Base-by-base conservation (phyloP, 192 early-diverging fungal species). In the Umbelopsis sp. region DNA sequence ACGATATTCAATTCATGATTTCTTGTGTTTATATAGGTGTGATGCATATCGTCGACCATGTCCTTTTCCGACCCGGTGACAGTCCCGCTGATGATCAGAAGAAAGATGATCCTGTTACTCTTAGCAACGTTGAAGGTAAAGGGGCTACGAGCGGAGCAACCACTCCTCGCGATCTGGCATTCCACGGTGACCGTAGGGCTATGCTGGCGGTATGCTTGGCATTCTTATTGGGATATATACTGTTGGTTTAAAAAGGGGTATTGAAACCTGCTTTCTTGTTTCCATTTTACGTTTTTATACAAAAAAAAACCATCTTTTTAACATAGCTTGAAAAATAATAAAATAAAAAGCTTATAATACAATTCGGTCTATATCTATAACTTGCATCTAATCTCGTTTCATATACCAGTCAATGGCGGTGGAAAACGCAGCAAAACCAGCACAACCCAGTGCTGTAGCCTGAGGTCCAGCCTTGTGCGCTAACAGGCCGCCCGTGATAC, bases 361-460 rank as follows among this genome's bases (percentile, higher is more conserved):
- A 61, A 30, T 41, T 61, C 55, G 16, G 55, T 61, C 55, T 61
- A 61, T 61, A 61, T 61, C 55, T 61, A 61, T 61, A 18, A 35
- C 21, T 5, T 25, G 22, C 22, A 61, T 16, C 55, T 70, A 80
- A 61, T 82, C 71, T 79, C 87, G 74, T 77, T 87, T 84, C 90
- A 96, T 92, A 75, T 91, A 96, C 74, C 84, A 91, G 74, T 97
- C 97, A 48, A 99, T 97, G 12, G 92, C 94, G 12, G 90, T 89
- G 12, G 93, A 95, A 73, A 99, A 99, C 13, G 94, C 95, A 3
- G 94, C 95, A 86, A 99, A 98, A 18, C 94, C 92, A 47, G 86
- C 92, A 75, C 96, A 97, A 52, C 97, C 97, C 21, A 84, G 73
- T 1, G 86, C 86, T 50, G 89, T 84, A 3, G 91, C 92, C 55